Conservation (phyloP, 345 rosid genomes). For the Syzygium aromaticum region DNA sequence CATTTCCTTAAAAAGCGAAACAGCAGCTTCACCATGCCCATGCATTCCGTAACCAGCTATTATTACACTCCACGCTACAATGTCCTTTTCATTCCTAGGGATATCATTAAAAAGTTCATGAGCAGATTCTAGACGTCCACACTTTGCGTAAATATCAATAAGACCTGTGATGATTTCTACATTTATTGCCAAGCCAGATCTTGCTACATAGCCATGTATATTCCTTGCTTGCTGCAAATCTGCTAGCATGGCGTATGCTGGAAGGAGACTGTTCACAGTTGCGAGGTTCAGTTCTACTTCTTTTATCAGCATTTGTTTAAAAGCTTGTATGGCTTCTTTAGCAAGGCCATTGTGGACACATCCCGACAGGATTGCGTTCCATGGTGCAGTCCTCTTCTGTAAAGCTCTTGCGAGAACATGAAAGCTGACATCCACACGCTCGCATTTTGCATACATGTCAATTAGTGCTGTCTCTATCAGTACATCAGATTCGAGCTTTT, state of each 20-base stretch:
- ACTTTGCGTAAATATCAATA: slow-evolving; percentile 47
- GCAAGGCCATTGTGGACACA: slow-evolving; percentile 3
- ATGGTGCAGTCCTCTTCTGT: slow-evolving; percentile 41
- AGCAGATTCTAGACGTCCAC: slow-evolving; percentile 37
- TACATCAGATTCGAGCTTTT: slow-evolving; percentile 31
- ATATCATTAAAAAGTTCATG: slow-evolving; percentile 32
- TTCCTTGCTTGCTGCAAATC: slow-evolving; percentile 37
- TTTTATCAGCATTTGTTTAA: slow-evolving; percentile 8
- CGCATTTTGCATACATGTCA: slow-evolving; percentile 82
- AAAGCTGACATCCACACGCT: slow-evolving; percentile 39
- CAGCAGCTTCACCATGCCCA: slow-evolving; percentile 38
- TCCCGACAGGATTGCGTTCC: slow-evolving; percentile 75
- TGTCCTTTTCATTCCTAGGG: slow-evolving; percentile 31
- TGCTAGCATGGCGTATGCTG: slow-evolving; percentile 45
- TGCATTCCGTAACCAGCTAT: slow-evolving; percentile 49
- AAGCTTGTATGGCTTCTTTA: slow-evolving; percentile 8
- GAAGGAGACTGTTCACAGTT: slow-evolving; percentile 29
- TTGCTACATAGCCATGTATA: slow-evolving; percentile 39
- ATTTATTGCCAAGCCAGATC: slow-evolving; percentile 31
- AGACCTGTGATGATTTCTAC: slow-evolving; percentile 38
- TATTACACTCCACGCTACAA: slow-evolving; percentile 49
- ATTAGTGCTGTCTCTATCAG: slow-evolving; percentile 66
- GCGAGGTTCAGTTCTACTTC: slow-evolving; percentile 2
- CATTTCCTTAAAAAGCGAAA: slow-evolving; percentile 37
- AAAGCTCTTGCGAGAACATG: slow-evolving; percentile 42